Evolutionary conservation across 2,329 filamentous ascomycete genomes (phyloP).

Genomic region (Calcarisporium arbuscula): DNA sequence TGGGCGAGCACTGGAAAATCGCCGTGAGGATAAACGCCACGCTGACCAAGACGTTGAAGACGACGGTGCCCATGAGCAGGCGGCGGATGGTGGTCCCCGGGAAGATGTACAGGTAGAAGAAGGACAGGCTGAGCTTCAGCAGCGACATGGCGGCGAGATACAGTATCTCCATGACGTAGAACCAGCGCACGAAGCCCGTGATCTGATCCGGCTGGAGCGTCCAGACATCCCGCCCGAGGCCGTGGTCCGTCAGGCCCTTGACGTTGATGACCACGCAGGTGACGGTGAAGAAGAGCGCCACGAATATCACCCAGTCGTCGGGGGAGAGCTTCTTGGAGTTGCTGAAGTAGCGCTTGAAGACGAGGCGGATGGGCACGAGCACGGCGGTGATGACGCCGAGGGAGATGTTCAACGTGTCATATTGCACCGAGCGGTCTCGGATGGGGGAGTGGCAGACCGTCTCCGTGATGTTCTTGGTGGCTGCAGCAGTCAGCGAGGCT

Average conservation of each 20-base stretch:
- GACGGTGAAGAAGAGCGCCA: conserved; percentile 14
- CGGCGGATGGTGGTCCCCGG: conserved; percentile 20
- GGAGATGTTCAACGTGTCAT: conserved; percentile 8
- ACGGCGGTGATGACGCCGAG: conserved; percentile 14
- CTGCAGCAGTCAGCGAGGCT: background rate
- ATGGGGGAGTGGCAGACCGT: conserved; percentile 4
- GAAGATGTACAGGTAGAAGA: conserved; percentile 38
- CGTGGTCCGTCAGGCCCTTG: conserved; percentile 16
- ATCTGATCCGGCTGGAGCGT: conserved; percentile 18
- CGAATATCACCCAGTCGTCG: conserved; percentile 22
- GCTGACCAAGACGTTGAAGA: conserved; percentile 23
- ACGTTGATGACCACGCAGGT: conserved; percentile 17
- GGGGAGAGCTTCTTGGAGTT: conserved; percentile 23
- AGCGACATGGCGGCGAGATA: conserved; percentile 32
- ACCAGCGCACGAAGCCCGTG: conserved; percentile 19
- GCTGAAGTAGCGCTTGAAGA: conserved; percentile 18
- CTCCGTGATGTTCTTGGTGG: conserved; percentile 6
- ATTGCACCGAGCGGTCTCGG: conserved; percentile 1
- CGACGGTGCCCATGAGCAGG: conserved; percentile 24
- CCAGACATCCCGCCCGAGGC: conserved; percentile 27
- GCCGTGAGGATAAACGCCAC: conserved; percentile 24
- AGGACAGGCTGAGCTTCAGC: conserved; percentile 33
- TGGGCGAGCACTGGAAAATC: conserved; percentile 32
- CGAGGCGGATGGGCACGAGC: conserved; percentile 10
- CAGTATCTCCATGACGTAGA: conserved; percentile 27